phyloP scores from a whole-genome alignment of 441 rosid species.

The Gossypium laxum region DNA sequence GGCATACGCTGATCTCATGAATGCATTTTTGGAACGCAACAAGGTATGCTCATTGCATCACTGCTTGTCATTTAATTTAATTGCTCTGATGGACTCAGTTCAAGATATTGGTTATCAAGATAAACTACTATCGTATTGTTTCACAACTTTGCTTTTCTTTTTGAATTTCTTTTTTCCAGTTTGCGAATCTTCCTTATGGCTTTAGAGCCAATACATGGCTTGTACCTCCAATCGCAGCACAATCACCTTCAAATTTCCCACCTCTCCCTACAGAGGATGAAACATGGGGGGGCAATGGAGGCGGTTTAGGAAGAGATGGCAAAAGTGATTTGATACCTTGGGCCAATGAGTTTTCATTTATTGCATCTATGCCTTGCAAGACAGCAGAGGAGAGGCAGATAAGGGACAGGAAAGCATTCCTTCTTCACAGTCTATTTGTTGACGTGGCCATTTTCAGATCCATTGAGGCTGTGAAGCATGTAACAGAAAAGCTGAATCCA shows the following conservation, averaged over 20 bases:
- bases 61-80: not conserved
- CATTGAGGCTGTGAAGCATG: slow-evolving; percentile 43
- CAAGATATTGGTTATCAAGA: not conserved
- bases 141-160: not conserved
- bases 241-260: slow-evolving; percentile 44
- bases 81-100: slow-evolving; percentile 11
- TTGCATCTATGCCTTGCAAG: slow-evolving; percentile 64
- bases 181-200: slow-evolving; percentile 71
- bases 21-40: slow-evolving; percentile 79
- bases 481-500: slow-evolving; percentile 28
- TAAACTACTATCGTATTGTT: not conserved
- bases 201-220: slow-evolving; percentile 77
- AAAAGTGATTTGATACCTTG: slow-evolving; percentile 50
- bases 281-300: slow-evolving; percentile 62
- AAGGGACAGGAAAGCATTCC: slow-evolving; percentile 61
- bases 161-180: slow-evolving; percentile 30
- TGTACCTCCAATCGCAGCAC: slow-evolving; percentile 49
- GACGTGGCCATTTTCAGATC: slow-evolving; percentile 58
- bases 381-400: slow-evolving; percentile 61
- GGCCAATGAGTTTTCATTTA: slow-evolving; percentile 43
- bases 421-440: slow-evolving; percentile 57
- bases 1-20: slow-evolving; percentile 77
- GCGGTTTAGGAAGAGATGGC: slow-evolving; percentile 61
- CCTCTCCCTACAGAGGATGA: slow-evolving; percentile 55
- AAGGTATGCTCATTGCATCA: slow-evolving; percentile 40